phyloP scores from a whole-genome alignment of 768 basidiomycete species.

The Cyclocybe aegerita region DNA sequence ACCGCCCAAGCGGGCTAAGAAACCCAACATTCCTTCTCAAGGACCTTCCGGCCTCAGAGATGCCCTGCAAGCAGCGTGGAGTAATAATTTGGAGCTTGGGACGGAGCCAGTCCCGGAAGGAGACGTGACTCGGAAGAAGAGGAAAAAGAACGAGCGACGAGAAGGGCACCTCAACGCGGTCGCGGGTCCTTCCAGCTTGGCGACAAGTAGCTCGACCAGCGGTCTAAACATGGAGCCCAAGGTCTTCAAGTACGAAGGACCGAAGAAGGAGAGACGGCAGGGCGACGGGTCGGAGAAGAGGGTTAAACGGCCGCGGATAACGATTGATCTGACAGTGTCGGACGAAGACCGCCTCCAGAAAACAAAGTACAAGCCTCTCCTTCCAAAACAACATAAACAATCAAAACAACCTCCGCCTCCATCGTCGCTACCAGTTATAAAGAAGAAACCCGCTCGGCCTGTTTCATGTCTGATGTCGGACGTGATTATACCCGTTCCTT shows the following conservation, averaged over 20 bases:
- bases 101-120: neutral
- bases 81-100: slow-evolving; percentile 14
- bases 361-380: neutral
- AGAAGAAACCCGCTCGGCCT: neutral
- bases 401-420: neutral
- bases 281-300: slow-evolving; percentile 3
- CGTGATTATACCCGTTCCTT: neutral
- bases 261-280: neutral
- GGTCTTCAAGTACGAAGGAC: neutral
- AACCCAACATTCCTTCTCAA: neutral
- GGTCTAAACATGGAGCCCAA: neutral
- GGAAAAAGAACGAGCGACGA: neutral
- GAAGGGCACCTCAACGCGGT: neutral
- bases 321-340: neutral
- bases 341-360: slow-evolving; percentile 2
- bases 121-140: neutral
- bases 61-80: slow-evolving; percentile 13
- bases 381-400: neutral
- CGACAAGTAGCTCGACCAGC: neutral
- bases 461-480: neutral
- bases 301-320: neutral
- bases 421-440: neutral
- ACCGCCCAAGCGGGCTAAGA: neutral
- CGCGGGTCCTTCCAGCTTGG: neutral
- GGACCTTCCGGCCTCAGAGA: neutral